Base-by-base conservation (phyloP, 169 alveolate genomes). In the Plasmodium vivax region DNA sequence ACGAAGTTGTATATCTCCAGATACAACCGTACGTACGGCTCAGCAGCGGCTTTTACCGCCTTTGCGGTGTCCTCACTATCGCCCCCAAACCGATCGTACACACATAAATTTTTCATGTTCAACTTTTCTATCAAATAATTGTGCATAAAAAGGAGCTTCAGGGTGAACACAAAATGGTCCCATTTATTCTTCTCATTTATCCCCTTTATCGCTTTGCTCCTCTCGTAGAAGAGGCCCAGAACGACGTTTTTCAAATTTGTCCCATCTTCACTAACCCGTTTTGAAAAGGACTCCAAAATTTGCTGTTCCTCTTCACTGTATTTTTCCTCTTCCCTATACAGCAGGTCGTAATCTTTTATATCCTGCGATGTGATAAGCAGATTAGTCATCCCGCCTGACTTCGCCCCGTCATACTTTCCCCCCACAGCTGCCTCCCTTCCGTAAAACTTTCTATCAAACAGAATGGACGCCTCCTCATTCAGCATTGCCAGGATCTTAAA, bases 81-180 rank as follows among this genome's bases (percentile, higher is more conserved):
- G 43, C 47, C 30, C 81, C 1, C 14, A 32, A 47, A 56, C n/a
- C 19, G 38, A 74, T 85, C 85, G 54, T 45, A 54, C 47, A 79
- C 23, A 58, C 94, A 88, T 38, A 88, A 68, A 68, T 88, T 88
- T 80, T 51, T 79, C 94, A 88, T 88, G 74, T 88, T 88, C 71
- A 88, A 79, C 30, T 88, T 88, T 88, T 88, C 94, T 16, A 88
- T 79, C 80, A 88, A 74, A 88, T 88, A 88, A 88, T 88, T 88
- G 51, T 88, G 94, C 83, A 88, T n/a, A 80, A 88, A 88, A 36
- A 88, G 71, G 23, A 88, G 87, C 72, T 79, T 88, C 83, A 88
- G 38, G 32, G 30, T 38, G 43, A 85, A 75, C 2, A 79, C 38
- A 88, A 88, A 88, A 41, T 58, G 54, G 5, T 75, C 36, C 38